A percentile compares a stretch with the other conserved stretches of the same genome.
Evolutionary conservation across 129 eudicot species (phyloP).

Genomic region (Flaveria bidentis): DNA sequence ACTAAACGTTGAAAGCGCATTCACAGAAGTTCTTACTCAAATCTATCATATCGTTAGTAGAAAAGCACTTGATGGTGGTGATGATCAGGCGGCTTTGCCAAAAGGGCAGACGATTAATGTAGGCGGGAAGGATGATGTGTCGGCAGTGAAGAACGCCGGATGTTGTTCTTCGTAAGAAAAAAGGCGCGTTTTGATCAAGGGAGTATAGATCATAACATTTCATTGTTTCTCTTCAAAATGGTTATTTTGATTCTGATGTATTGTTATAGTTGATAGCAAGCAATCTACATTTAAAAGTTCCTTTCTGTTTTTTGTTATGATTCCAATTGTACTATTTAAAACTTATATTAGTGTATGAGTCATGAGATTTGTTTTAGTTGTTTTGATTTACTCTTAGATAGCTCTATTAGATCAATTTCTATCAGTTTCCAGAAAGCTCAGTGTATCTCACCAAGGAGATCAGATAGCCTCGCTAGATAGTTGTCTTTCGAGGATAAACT

Average conservation of each 20-base stretch:
- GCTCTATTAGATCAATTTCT: background rate
- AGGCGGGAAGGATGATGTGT: background rate
- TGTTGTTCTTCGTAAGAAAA: background rate
- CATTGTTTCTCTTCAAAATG: background rate
- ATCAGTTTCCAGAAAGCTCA: background rate
- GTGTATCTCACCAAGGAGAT: too few species aligned
- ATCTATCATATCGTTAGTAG: slow-evolving; percentile 5
- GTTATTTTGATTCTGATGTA: background rate
- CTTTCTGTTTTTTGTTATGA: background rate
- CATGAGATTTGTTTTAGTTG: background rate
- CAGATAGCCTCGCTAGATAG: too few species aligned
- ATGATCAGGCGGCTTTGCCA: slow-evolving; percentile 1
- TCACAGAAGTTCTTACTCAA: slow-evolving; percentile 4
- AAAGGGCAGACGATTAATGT: slow-evolving; percentile 1
- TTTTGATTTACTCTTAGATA: background rate
- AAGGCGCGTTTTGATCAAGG: background rate
- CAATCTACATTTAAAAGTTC: background rate
- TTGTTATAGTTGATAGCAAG: slow-evolving; percentile 1
- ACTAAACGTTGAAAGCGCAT: background rate
- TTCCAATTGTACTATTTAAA: background rate
- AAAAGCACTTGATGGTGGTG: background rate
- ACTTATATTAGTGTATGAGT: background rate
- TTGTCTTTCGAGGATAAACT: background rate
- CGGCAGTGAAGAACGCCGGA: background rate
- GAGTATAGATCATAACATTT: slow-evolving; percentile 1